Evolutionary conservation across 495 filamentous ascomycete species (phyloP).

Genomic region (Bacidia rubella): DNA sequence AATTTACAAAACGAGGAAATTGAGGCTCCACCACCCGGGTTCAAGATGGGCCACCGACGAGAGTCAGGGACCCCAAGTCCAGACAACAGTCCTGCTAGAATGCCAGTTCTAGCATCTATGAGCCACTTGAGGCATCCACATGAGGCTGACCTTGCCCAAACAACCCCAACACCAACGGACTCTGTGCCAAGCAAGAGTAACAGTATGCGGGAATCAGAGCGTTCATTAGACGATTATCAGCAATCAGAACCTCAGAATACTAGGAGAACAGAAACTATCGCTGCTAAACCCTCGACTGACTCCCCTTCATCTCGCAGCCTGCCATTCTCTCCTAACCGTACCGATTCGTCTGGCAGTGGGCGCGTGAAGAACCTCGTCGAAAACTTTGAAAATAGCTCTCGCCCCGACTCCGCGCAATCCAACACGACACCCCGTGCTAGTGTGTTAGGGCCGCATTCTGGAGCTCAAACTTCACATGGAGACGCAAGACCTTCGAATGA

Average conservation of each 20-base stretch:
- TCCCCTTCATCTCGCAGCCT: conserved; percentile 4
- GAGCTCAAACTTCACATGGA: conserved; percentile 15
- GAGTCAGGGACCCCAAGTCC: conserved; percentile 48
- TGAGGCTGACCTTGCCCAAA: conserved; percentile 31
- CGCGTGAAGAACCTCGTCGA: conserved; percentile 35
- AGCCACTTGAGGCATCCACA: conserved; percentile 27
- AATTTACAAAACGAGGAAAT: conserved; percentile 19
- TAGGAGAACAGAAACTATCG: not conserved
- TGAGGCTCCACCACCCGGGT: conserved; percentile 19
- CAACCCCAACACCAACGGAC: conserved; percentile 19
- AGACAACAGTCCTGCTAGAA: conserved; percentile 48
- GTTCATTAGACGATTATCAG: not conserved
- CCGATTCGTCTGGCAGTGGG: conserved; percentile 28
- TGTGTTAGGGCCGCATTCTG: not conserved
- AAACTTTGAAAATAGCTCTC: conserved; percentile 28
- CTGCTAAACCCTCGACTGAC: not conserved
- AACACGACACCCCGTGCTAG: conserved; percentile 16
- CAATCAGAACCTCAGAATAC: not conserved
- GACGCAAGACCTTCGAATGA: conserved; percentile 21
- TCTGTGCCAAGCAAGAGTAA: conserved; percentile 8
- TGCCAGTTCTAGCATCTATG: conserved; percentile 36
- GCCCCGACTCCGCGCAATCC: conserved; percentile 20
- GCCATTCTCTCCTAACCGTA: conserved; percentile 11
- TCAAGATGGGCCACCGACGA: conserved; percentile 45
- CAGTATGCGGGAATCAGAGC: conserved; percentile 7